These are phyloP conservation scores for Chrysopogon serrulatus DNA, from an alignment of 176 grass and related monocot species.

Conservation along the genomic window DNA sequence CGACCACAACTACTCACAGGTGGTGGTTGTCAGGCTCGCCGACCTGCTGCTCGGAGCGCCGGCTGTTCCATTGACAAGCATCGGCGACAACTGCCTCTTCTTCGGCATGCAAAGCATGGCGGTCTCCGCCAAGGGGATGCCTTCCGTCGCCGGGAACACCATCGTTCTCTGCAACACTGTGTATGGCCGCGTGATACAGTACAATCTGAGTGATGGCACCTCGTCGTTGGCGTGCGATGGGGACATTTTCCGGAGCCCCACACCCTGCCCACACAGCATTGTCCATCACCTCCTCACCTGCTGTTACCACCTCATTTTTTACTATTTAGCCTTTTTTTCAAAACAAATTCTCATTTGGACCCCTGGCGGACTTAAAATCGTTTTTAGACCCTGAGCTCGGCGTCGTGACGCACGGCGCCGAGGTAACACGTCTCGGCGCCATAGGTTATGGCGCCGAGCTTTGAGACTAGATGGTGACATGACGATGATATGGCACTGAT, in stretches of 20 bases:
- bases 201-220: background rate
- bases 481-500: too few relatives aligned
- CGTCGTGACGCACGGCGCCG: too few relatives aligned
- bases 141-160: background rate
- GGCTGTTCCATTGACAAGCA: background rate
- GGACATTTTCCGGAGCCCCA: background rate
- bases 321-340: too few relatives aligned
- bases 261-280: background rate
- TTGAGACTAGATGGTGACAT: too few relatives aligned
- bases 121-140: background rate
- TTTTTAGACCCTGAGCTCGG: too few relatives aligned
- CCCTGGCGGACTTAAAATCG: too few relatives aligned
- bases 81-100: background rate
- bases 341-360: too few relatives aligned
- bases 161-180: background rate
- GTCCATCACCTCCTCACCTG: background rate
- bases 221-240: background rate
- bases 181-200: background rate
- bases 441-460: too few relatives aligned
- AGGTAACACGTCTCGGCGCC: too few relatives aligned
- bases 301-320: too few relatives aligned
- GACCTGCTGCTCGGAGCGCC: background rate
- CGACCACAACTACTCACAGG: background rate
- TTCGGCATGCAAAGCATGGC: background rate
- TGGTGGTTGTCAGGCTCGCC: background rate